These are phyloP conservation scores for Grifola frondosa DNA, from an alignment of 1,284 basidiomycete genomes.

Conservation along the genomic window DNA sequence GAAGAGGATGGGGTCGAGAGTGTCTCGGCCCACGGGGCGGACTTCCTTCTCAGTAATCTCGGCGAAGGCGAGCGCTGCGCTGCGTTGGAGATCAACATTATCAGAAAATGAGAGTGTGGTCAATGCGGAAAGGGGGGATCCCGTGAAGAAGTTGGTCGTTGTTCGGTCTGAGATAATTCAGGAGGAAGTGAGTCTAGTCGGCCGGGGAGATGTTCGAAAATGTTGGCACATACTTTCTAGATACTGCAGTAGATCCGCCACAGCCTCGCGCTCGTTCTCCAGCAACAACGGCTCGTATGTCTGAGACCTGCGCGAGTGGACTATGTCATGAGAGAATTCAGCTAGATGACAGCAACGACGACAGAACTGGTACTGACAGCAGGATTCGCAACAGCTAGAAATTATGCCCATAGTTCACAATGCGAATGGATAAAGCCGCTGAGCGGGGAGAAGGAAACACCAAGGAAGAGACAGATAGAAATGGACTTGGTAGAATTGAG, in stretches of 20 bases:
- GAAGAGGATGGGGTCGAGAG: constrained; percentile 97
- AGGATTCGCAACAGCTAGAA: constrained; percentile 76
- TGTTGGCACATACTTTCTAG: constrained; percentile 80
- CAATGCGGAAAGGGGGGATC: constrained; percentile 88
- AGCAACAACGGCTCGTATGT: constrained; percentile 92
- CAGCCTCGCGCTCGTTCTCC: constrained; percentile 98
- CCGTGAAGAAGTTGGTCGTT: constrained; percentile 94
- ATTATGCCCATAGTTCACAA: constrained; percentile 48
- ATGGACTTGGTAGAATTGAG: constrained; percentile 4
- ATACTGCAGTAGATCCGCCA: constrained; percentile 96
- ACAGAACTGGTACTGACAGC: constrained; percentile 52
- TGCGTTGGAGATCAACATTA: constrained; percentile 98
- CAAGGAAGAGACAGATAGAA: constrained; percentile 15
- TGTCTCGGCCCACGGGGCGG: constrained; percentile 94
- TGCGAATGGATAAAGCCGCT: constrained; percentile 20
- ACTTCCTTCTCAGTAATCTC: constrained; percentile 99
- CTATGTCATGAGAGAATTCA: constrained; percentile 37
- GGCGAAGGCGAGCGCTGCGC: constrained; percentile 96
- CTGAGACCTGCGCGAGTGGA: constrained; percentile 77
- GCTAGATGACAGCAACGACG: constrained; percentile 15
- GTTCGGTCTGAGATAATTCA: constrained; percentile 74
- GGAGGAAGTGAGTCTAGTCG: constrained; percentile 14
- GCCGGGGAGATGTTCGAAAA: constrained; percentile 5
- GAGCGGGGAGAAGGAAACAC: constrained; percentile 19
- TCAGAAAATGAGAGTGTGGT: constrained; percentile 98